Percentiles rank a stretch among this genome's conserved stretches.
These are phyloP conservation scores for Phytophthora kernoviae DNA, from an alignment of 352 stramenopile species.

Conservation along the genomic window DNA sequence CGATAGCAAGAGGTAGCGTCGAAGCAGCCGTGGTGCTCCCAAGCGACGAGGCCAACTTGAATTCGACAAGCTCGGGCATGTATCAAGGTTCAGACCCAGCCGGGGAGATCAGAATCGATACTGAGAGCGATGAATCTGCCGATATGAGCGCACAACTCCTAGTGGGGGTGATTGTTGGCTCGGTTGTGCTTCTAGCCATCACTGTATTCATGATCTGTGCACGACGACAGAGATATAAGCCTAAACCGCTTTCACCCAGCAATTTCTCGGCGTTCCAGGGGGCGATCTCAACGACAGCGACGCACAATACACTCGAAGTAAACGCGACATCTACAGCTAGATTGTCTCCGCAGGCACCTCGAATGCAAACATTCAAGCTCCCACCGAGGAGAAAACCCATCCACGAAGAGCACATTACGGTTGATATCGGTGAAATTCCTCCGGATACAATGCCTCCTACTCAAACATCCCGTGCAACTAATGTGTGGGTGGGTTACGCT, in stretches of 20 bases:
- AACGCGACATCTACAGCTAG: constrained; percentile 17
- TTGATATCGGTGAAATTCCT: constrained; percentile 14
- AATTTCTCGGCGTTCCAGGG: constrained; percentile 21
- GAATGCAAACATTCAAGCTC: constrained; percentile 28
- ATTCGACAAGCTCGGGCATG: constrained; percentile 1
- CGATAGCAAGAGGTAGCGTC: neutral
- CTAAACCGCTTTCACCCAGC: constrained; percentile 21
- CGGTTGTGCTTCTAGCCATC: constrained; percentile 15
- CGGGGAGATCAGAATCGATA: neutral
- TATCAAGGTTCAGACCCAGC: constrained; percentile 13
- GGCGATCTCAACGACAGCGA: constrained; percentile 22
- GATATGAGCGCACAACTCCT: constrained; percentile 10
- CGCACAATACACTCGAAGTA: constrained; percentile 4
- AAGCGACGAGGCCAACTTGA: constrained; percentile 6
- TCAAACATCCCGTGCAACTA: constrained; percentile 11
- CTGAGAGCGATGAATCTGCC: neutral
- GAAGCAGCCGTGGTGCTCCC: neutral
- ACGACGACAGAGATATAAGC: constrained; percentile 10
- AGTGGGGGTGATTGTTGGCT: constrained; percentile 19
- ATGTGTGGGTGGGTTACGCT: constrained; percentile 13
- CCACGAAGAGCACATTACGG: constrained; percentile 1
- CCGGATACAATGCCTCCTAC: constrained; percentile 4
- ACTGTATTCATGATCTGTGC: constrained; percentile 23
- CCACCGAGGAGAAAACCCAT: constrained; percentile 8
- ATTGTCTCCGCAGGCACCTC: constrained; percentile 13